Evolutionary conservation across 345 rosid species (phyloP).

Genomic region (Psidium friedrichsthalianum): DNA sequence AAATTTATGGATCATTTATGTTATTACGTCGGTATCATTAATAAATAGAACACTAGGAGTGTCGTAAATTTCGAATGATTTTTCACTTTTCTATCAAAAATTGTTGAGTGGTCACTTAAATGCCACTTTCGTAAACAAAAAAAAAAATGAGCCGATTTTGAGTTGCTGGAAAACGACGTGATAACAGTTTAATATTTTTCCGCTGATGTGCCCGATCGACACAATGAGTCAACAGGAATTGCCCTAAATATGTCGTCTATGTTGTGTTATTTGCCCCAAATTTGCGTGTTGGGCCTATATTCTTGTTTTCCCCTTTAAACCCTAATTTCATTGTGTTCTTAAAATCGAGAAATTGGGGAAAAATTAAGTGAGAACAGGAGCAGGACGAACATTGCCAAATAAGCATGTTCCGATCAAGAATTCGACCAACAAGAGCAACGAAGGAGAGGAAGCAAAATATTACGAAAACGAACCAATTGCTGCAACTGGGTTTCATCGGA

Average conservation of each 20-base stretch:
- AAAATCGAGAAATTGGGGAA: background rate
- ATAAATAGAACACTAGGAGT: too few relatives aligned
- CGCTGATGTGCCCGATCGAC: fast-evolving
- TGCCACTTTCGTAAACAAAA: background rate
- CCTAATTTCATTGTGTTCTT: background rate
- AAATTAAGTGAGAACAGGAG: background rate
- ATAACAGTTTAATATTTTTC: background rate
- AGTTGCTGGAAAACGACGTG: background rate
- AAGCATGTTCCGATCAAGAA: background rate
- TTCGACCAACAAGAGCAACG: background rate
- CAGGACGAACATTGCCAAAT: background rate
- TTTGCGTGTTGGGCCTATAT: background rate
- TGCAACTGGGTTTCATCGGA: background rate
- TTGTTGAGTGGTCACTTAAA: background rate
- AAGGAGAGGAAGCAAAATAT: background rate
- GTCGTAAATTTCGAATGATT: too few relatives aligned
- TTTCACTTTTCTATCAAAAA: too few relatives aligned
- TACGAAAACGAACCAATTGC: background rate
- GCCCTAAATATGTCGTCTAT: background rate
- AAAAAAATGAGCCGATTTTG: background rate
- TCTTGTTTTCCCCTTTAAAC: background rate
- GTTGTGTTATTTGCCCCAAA: background rate
- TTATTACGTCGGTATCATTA: too few relatives aligned
- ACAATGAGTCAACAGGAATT: background rate
- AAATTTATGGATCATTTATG: too few relatives aligned